These are phyloP conservation scores for Tricladium varicosporioides DNA, from an alignment of 2,329 filamentous ascomycete genomes.

Conservation along the genomic window DNA sequence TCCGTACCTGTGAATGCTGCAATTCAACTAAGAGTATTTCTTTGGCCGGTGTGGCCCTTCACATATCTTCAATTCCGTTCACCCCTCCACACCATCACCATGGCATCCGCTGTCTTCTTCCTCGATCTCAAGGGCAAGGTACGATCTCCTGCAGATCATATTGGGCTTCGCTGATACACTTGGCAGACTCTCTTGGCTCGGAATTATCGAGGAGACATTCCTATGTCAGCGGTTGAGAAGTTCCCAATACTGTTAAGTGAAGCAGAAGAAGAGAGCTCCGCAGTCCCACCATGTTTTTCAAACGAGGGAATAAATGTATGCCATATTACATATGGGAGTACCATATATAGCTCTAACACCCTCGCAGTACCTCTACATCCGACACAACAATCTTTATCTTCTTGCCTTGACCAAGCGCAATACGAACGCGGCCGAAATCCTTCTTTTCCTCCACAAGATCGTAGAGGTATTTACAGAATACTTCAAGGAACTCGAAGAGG, in stretches of 20 bases:
- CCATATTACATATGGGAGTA: slow-evolving; percentile 6
- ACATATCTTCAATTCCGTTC: not conserved
- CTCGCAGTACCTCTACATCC: slow-evolving; percentile 93
- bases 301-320: slow-evolving; percentile 96
- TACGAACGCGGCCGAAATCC: slow-evolving; percentile 96
- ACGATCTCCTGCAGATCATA: slow-evolving; percentile 29
- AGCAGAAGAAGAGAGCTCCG: slow-evolving; percentile 98
- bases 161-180: slow-evolving; percentile 22
- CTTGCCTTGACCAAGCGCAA: slow-evolving; percentile 98
- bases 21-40: slow-evolving; percentile 8
- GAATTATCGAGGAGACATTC: slow-evolving; percentile 97
- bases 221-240: slow-evolving; percentile 98
- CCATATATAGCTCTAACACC: slow-evolving; percentile 23
- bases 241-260: slow-evolving; percentile 95
- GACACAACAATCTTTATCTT: slow-evolving; percentile 98
- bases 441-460: slow-evolving; percentile 96
- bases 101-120: slow-evolving; percentile 98
- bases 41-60: slow-evolving; percentile 18
- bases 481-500: slow-evolving; percentile 98
- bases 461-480: slow-evolving; percentile 99
- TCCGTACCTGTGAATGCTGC: slow-evolving; percentile 23
- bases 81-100: slow-evolving; percentile 39
- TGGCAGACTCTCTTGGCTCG: slow-evolving; percentile 89
- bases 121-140: slow-evolving; percentile 99
- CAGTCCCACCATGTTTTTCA: slow-evolving; percentile 95